These are phyloP conservation scores for Claviceps arundinis DNA, from an alignment of 2,329 filamentous ascomycete genomes.

Conservation along the genomic window DNA sequence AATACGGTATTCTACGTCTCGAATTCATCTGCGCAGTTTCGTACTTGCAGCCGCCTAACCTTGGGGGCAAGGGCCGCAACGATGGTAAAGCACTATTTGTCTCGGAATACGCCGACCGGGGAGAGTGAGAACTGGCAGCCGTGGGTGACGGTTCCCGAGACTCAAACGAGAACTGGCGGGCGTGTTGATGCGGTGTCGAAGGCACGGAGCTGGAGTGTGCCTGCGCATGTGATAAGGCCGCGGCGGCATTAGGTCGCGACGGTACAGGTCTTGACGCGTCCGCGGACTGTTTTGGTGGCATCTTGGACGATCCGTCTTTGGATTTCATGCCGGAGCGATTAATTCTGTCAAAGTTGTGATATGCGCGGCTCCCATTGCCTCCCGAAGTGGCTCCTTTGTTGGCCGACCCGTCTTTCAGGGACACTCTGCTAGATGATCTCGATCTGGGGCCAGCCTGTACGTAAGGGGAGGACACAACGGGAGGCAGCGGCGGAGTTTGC, in stretches of 20 bases:
- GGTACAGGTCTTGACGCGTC: conserved; percentile 19
- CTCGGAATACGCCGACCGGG: conserved; percentile 81
- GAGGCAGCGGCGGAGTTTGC: conserved; percentile 41
- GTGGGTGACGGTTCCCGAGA: conserved; percentile 71
- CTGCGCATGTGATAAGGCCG: conserved; percentile 18
- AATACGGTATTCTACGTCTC: conserved; percentile 83
- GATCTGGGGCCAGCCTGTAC: conserved; percentile 43
- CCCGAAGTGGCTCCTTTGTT: conserved; percentile 35
- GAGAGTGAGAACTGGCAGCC: conserved; percentile 65
- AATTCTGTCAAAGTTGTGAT: conserved; percentile 44
- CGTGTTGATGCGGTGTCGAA: conserved; percentile 82
- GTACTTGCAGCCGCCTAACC: conserved; percentile 60
- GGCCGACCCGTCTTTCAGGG: conserved; percentile 36
- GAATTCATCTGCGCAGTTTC: conserved; percentile 76
- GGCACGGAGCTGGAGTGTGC: conserved; percentile 77
- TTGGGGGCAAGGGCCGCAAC: conserved; percentile 48
- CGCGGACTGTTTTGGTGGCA: conserved; percentile 31
- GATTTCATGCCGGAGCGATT: conserved; percentile 48
- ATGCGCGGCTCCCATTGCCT: conserved; percentile 53
- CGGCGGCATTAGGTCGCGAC: conserved; percentile 15
- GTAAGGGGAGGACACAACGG: conserved; percentile 41
- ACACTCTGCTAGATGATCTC: conserved; percentile 47
- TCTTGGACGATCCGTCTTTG: conserved; percentile 39
- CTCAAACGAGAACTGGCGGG: conserved; percentile 67
- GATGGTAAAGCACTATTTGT: conserved; percentile 63